Evolutionary conservation across 257 asterid species (phyloP), one percentile per base, ranked within the genome.

Genomic region (Jacaranda copaia): DNA sequence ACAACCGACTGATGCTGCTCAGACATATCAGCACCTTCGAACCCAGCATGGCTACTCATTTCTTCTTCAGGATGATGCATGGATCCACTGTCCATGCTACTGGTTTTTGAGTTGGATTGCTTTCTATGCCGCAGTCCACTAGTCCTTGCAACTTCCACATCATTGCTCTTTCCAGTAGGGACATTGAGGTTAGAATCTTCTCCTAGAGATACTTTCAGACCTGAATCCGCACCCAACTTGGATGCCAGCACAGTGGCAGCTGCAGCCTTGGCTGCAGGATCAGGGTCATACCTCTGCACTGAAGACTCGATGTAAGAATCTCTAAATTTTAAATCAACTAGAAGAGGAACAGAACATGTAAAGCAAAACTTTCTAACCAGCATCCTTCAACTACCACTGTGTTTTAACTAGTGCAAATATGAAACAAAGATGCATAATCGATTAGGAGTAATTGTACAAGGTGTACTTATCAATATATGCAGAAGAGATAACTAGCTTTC

Each of bases 221-320:
- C 97, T 79, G 93, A 81, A 81, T 91, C 93, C 76, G 90, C 85
- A 67, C 94, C 93, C 80, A 91, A 79, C 83, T 91, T 91, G 61
- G 93, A 87, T 52, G 97, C 97, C 52, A 89, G 91, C 32, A 87
- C 88, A 16, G 87, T 67, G 35, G 97, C 97, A 52, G 94, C 97
- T 68, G 97, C 97, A 25, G 90, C 93, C 86, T 87, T 89, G 57
- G 91, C 91, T 67, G 93, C 94, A 74, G 97, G 97, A 77, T 91
- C 97, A 61, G 92, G 81, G 75, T 91, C 97, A 60, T 91, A 89
- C 86, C 89, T 86, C 97, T 89, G 89, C 81, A 73, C 76, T 73
- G 65, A 72, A 77, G 80, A 70, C 43, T 71, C 77, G 73, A 80
- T 13, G 53, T 78, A 19, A 70, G 74, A 35, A 85, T 58, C 73